Evolutionary conservation across 495 filamentous ascomycete species (phyloP).

Genomic region (Penicillium robsamsonii): DNA sequence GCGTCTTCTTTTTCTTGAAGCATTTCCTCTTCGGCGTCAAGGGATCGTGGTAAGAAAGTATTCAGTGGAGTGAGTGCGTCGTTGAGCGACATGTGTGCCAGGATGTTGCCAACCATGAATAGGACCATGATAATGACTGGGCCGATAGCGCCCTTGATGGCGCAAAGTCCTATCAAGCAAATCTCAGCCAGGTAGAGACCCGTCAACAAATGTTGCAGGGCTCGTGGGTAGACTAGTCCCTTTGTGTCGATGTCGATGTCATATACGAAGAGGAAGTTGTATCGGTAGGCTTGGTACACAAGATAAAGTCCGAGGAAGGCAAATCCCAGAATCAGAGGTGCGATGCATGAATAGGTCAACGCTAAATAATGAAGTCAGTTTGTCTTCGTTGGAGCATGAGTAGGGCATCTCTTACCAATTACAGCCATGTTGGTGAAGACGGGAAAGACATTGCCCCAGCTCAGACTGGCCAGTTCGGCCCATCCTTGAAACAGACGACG

Average conservation of each 20-base stretch:
- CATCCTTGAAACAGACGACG: slow-evolving; percentile 63
- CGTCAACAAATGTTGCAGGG: slow-evolving; percentile 79
- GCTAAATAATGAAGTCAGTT: slow-evolving; percentile 30
- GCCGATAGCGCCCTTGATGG: slow-evolving; percentile 63
- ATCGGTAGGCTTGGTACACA: slow-evolving; percentile 86
- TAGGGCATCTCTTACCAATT: slow-evolving; percentile 51
- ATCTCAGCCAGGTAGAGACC: slow-evolving; percentile 81
- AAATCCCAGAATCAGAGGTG: slow-evolving; percentile 81
- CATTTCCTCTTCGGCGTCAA: slow-evolving; percentile 47
- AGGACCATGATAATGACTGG: slow-evolving; percentile 75
- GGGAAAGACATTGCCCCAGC: slow-evolving; percentile 85
- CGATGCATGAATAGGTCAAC: slow-evolving; percentile 81
- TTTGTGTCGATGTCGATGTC: slow-evolving; percentile 81
- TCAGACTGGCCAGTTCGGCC: slow-evolving; percentile 56
- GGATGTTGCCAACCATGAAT: slow-evolving; percentile 71
- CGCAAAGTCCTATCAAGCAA: slow-evolving; percentile 85
- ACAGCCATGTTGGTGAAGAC: slow-evolving; percentile 86
- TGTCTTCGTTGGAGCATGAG: too few relatives aligned
- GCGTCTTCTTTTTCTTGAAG: slow-evolving; percentile 39
- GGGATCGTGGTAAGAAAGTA: slow-evolving; percentile 65
- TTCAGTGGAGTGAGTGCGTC: slow-evolving; percentile 69
- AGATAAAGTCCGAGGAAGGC: slow-evolving; percentile 73
- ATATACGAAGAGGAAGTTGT: slow-evolving; percentile 89
- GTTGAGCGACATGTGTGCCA: slow-evolving; percentile 78
- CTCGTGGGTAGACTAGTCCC: slow-evolving; percentile 81